Base-by-base conservation (phyloP, 148 eudicot species). In the Linanthus parryae region DNA sequence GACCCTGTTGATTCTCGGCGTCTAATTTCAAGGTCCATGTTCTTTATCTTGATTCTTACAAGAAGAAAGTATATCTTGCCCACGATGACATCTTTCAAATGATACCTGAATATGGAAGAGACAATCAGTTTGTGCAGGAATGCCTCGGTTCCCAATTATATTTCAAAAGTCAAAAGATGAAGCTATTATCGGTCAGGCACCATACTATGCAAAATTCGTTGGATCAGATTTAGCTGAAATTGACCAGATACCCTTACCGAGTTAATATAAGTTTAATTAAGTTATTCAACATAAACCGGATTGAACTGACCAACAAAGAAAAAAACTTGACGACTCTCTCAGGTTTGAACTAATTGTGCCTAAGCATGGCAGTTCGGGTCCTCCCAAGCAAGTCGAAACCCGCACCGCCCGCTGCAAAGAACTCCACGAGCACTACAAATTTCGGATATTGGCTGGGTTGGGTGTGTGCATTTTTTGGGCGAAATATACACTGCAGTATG, bases 21-120 rank as follows among this genome's bases (percentile, higher is more conserved):
- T 66, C 99, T 77, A 58, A 92, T 92, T 73, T 92, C 99, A 35
- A 92, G 94, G 58, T 92, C 99, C 96, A 92, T 92, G 62, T 92
- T 92, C 54, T 92, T 92, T 15, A 92, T 75, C 78, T 92, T 92
- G 57, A 92, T 88, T 82, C 96, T 79, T 36, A 92, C 96, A 28
- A 92, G 94, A 58, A 92, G 96, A 70, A 92, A 92, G 74, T 92
- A 92, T 54, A 92, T 92, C 72, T 92, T 92, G n/a, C 99, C 99
- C 8, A 92, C 70, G 43, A 92, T 92, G 56, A 92, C 91, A 46
- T 92, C 99, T 66, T 84, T 87, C 73, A 87, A 67, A 80, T 92
- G 99, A 56, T 92, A 92, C 95, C 99, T 92, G 85, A 49, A 40
- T 34, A 38, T 21, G 48, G 33, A 40, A 65, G 11, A 58, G 16